Base-by-base conservation (phyloP, 2,329 filamentous ascomycete genomes). In the Boeremia lycopersici region DNA sequence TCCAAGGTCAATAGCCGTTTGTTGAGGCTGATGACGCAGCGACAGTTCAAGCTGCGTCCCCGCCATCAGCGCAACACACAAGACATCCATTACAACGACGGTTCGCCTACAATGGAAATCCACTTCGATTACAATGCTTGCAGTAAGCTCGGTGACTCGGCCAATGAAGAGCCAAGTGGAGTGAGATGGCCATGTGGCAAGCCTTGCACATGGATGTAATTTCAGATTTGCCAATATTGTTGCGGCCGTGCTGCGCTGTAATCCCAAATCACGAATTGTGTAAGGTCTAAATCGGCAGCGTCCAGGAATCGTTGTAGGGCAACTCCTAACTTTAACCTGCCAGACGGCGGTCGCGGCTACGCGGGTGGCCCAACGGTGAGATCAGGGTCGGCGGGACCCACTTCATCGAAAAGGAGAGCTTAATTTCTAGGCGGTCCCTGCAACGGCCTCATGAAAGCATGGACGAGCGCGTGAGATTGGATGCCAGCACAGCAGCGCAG, bases 1-100 rank as follows among this genome's bases (percentile, higher is more conserved):
- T 25, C 30, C 35, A 35, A 19, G 25, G 34, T 30, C 9, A 13
- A 19, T 19, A 15, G 34, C n/a, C 47, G 38, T 47, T 49, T 56
- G 53, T 56, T 56, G 53, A 56, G 53, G 53, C 38, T 52, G 53
- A 56, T 56, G 53, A 56, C 53, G 53, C 47, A 50, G 46, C 39
- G 12, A 43, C 47, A 19, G 31, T 39, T 39, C 33, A 41, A 43
- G 35, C 45, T 48, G 41, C 41, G 30, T 49, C 41, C 36, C 51
- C 45, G 30, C 45, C 17, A 42, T 41, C 47, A 47, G 40, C 29
- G 34, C 28, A 29, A 31, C 19, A n/a, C n/a, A 31, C 29, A 6
- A 35, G 4, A 34, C 12, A 34, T 25, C 15, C 15, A 12, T 39
- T 12, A 9, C 28, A 15, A 28, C 26, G 10, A 44, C 19, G 15